A percentile compares a stretch with the other conserved stretches of the same genome.
phyloP scores from a whole-genome alignment of 2,329 filamentous ascomycete species.

The Penicillium freii region DNA sequence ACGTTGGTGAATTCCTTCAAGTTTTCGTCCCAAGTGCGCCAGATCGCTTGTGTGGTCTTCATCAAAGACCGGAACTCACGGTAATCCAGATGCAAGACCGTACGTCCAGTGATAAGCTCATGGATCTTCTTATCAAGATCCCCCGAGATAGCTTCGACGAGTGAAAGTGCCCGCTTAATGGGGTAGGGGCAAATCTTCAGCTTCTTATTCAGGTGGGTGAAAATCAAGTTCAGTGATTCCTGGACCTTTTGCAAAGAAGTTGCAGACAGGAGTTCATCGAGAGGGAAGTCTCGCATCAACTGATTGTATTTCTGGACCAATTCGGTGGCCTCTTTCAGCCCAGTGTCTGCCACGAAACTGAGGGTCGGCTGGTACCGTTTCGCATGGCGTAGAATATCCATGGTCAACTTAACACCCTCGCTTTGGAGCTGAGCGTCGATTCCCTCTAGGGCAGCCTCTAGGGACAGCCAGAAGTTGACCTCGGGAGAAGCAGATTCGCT shows the following conservation, averaged over 20 bases:
- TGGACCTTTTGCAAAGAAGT: conserved; percentile 85
- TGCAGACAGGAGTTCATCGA: conserved; percentile 90
- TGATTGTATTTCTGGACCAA: conserved; percentile 98
- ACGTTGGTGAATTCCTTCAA: conserved; percentile 98
- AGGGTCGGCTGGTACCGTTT: conserved; percentile 98
- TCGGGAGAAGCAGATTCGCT: conserved; percentile 86
- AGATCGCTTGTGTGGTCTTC: conserved; percentile 79
- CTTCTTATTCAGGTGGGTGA: conserved; percentile 95
- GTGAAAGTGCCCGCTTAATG: conserved; percentile 80
- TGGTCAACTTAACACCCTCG: conserved; percentile 82
- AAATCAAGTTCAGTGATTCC: conserved; percentile 85
- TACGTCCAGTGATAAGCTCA: conserved; percentile 76
- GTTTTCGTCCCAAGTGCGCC: conserved; percentile 90
- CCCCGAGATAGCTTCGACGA: conserved; percentile 95
- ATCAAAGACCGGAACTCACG: conserved; percentile 85
- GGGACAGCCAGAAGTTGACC: conserved; percentile 98
- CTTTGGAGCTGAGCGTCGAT: conserved; percentile 87
- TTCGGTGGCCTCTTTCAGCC: conserved; percentile 91
- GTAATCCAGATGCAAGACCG: conserved; percentile 89
- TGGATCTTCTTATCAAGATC: conserved; percentile 88
- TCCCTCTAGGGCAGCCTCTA: conserved; percentile 88
- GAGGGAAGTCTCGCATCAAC: conserved; percentile 94
- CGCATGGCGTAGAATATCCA: conserved; percentile 93
- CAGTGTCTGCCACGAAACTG: conserved; percentile 94
- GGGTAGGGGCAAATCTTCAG: conserved; percentile 94